These are phyloP conservation scores for Pirum gemmata DNA, from an alignment of 78 protist genomes.

Conservation along the genomic window DNA sequence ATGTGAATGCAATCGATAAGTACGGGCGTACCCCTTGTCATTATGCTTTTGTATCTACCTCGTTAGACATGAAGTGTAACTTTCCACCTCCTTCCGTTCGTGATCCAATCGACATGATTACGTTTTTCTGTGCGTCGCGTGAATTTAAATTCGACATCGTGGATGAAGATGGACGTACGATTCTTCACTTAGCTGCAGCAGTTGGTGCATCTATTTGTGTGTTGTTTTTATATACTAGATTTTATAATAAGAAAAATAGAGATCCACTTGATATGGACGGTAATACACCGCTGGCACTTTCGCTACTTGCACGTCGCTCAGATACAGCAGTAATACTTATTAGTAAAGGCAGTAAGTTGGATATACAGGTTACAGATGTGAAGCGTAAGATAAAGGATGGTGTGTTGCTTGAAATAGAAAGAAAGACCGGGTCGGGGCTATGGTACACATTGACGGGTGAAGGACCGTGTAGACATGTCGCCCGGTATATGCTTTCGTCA, in stretches of 20 bases:
- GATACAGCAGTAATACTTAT: conserved; percentile 11
- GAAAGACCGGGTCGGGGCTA: not conserved
- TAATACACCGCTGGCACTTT: conserved; percentile 19
- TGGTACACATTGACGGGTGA: not conserved
- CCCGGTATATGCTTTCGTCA: conserved; percentile 12
- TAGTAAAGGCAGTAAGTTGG: conserved; percentile 2
- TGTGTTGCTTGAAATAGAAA: not conserved
- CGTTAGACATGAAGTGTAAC: conserved; percentile 24
- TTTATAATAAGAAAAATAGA: no score
- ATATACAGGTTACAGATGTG: not conserved
- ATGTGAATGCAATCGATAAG: not conserved
- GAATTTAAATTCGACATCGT: not conserved
- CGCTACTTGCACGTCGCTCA: not conserved
- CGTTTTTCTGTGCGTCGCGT: no score
- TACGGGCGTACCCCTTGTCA: conserved; percentile 10
- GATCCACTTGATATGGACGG: not conserved
- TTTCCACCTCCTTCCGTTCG: not conserved
- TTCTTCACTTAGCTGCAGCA: conserved; percentile 9
- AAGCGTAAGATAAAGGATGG: not conserved
- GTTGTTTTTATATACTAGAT: no score
- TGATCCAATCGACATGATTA: not conserved
- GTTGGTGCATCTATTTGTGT: conserved; percentile 17
- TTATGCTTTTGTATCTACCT: conserved; percentile 12
- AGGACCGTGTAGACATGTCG: not conserved
- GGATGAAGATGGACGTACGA: not conserved